These are phyloP conservation scores for Fragaria iinumae DNA, from an alignment of 306 rosid genomes.

Conservation along the genomic window DNA sequence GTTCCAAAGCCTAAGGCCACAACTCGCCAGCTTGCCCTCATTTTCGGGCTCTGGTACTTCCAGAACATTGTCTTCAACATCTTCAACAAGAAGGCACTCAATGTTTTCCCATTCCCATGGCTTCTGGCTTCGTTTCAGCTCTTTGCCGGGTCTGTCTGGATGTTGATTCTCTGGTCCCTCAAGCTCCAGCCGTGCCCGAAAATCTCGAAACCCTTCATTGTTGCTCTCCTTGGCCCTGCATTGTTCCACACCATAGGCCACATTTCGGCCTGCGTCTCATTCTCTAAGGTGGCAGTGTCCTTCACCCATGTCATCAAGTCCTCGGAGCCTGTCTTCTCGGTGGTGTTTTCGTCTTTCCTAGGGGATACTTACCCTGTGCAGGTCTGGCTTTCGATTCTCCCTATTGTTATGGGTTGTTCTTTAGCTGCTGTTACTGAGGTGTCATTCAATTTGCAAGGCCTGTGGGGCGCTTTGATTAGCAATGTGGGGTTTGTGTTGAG, in stretches of 20 bases:
- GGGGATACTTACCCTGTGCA: slow-evolving; percentile 77
- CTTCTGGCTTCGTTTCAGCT: slow-evolving; percentile 95
- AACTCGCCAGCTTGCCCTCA: slow-evolving; percentile 54
- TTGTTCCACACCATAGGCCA: slow-evolving; percentile 95
- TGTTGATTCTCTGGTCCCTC: slow-evolving; percentile 72
- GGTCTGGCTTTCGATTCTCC: slow-evolving; percentile 90
- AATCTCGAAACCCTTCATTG: slow-evolving; percentile 63
- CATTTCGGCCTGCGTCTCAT: slow-evolving; percentile 90
- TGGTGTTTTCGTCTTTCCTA: slow-evolving; percentile 62
- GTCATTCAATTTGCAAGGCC: slow-evolving; percentile 76
- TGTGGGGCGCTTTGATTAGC: slow-evolving; percentile 87
- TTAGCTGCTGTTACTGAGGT: slow-evolving; percentile 87
- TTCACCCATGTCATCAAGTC: slow-evolving; percentile 98
- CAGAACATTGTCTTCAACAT: slow-evolving; percentile 89
- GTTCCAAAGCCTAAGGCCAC: slow-evolving; percentile 41
- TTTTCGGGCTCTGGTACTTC: slow-evolving; percentile 86
- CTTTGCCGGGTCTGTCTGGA: slow-evolving; percentile 85
- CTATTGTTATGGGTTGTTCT: slow-evolving; percentile 89
- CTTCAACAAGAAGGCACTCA: slow-evolving; percentile 79
- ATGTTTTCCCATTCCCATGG: slow-evolving; percentile 88
- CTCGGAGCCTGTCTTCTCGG: slow-evolving; percentile 88
- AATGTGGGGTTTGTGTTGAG: slow-evolving; percentile 89
- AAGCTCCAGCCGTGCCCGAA: slow-evolving; percentile 85
- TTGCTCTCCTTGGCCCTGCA: slow-evolving; percentile 94
- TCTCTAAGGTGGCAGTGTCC: slow-evolving; percentile 94